Evolutionary conservation across 2,329 filamentous ascomycete species (phyloP).

Genomic region (Podosphaera xanthii): DNA sequence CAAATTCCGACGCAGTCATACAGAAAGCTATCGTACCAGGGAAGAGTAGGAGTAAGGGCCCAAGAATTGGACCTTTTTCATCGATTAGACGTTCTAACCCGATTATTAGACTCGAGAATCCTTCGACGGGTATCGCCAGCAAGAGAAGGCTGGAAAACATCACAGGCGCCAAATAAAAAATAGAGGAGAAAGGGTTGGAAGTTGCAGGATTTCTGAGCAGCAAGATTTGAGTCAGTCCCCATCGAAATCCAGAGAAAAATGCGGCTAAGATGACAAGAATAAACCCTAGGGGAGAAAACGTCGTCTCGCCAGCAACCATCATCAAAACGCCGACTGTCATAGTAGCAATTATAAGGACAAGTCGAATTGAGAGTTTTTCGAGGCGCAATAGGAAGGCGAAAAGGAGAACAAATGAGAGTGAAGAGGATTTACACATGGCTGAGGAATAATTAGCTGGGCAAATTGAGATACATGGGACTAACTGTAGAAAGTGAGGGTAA

Average conservation of each 20-base stretch:
- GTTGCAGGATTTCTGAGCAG: conserved; percentile 85
- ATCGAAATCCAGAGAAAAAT: conserved; percentile 90
- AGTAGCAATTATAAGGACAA: conserved; percentile 66
- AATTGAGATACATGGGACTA: conserved; percentile 16
- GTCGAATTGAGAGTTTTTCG: conserved; percentile 64
- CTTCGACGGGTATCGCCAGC: conserved; percentile 73
- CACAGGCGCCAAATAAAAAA: conserved; percentile 90
- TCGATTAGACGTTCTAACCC: conserved; percentile 41
- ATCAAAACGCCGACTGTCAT: conserved; percentile 91
- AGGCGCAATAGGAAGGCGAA: conserved; percentile 90
- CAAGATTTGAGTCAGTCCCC: conserved; percentile 94
- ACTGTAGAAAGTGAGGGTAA: conserved; percentile 91
- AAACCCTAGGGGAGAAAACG: conserved; percentile 73
- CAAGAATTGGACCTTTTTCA: conserved; percentile 42
- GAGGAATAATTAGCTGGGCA: conserved; percentile 4
- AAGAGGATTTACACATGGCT: conserved; percentile 98
- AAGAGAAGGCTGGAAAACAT: conserved; percentile 73
- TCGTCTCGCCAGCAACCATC: conserved; percentile 92
- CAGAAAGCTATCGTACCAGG: conserved; percentile 79
- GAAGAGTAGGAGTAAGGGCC: conserved; percentile 59
- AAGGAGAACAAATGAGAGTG: conserved; percentile 78
- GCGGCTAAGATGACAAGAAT: conserved; percentile 78
- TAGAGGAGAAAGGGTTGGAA: conserved; percentile 86
- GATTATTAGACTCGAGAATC: conserved; percentile 40
- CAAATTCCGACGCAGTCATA: conserved; percentile 94